Conservation (phyloP, 2,329 filamentous ascomycete genomes). For the Lasiodiplodia gonubiensis region DNA sequence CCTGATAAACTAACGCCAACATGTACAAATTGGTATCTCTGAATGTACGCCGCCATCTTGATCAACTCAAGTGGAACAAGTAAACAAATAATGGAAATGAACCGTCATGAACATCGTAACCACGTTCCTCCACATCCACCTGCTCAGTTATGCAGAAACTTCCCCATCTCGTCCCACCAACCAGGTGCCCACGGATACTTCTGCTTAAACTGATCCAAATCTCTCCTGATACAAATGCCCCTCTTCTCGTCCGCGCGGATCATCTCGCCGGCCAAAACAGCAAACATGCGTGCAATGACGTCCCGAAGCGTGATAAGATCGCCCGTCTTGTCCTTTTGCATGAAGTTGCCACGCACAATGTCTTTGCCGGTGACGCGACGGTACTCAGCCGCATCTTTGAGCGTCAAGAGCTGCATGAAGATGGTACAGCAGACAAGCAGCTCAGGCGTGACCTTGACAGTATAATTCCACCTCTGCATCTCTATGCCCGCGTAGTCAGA, state of each 20-base stretch:
- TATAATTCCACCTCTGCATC: constrained; percentile 41
- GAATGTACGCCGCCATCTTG: background rate
- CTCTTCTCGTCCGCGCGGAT: constrained; percentile 22
- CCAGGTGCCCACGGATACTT: constrained; percentile 15
- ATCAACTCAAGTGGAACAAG: background rate
- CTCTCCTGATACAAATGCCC: background rate
- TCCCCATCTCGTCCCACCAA: constrained; percentile 16
- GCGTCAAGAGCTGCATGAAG: constrained; percentile 27
- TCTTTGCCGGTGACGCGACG: constrained; percentile 10
- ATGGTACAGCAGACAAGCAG: constrained; percentile 41
- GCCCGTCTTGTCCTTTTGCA: constrained; percentile 13
- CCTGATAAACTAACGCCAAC: background rate
- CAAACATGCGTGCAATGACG: constrained; percentile 14
- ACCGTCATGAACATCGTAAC: constrained; percentile 1
- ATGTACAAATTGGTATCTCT: background rate
- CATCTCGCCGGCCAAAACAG: constrained; percentile 2
- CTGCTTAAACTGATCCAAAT: constrained; percentile 17
- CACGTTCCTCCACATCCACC: too few relatives aligned
- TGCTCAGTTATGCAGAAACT: background rate
- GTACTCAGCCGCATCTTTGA: constrained; percentile 20
- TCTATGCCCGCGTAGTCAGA: constrained; percentile 19
- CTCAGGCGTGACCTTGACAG: constrained; percentile 39
- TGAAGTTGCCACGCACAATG: constrained; percentile 2
- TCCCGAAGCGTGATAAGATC: constrained; percentile 13
- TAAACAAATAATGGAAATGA: background rate